phyloP scores from a whole-genome alignment of 495 filamentous ascomycete genomes.

The Pseudevernia furfuracea region DNA sequence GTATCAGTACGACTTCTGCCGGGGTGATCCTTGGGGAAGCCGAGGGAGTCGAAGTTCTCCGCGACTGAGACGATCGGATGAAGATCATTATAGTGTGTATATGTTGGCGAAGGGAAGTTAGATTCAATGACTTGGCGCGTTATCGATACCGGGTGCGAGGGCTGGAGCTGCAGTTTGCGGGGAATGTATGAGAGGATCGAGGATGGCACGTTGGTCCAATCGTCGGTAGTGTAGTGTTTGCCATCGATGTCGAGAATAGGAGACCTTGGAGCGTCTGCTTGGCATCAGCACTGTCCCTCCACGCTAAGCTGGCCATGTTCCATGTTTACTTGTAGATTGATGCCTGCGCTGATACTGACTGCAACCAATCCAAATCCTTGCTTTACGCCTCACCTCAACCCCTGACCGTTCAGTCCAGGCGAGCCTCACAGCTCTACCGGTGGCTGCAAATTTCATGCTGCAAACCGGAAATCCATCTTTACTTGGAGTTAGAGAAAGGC shows the following conservation, averaged over 20 bases:
- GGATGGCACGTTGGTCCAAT: constrained; percentile 78
- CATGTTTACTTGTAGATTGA: constrained; percentile 19
- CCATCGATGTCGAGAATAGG: constrained; percentile 48
- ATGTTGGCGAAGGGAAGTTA: constrained; percentile 66
- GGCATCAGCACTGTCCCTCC: not conserved
- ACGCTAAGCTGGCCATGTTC: not conserved
- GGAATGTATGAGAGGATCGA: constrained; percentile 65
- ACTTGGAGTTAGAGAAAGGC: not conserved
- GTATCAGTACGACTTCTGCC: constrained; percentile 84
- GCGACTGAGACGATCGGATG: constrained; percentile 76
- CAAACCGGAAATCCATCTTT: not conserved
- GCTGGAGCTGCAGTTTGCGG: constrained; percentile 73
- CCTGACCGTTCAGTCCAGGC: constrained; percentile 26
- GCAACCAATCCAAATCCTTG: not conserved
- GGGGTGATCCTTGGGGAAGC: constrained; percentile 83
- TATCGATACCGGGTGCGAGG: constrained; percentile 82
- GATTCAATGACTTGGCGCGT: constrained; percentile 90
- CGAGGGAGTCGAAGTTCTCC: constrained; percentile 91
- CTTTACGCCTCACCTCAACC: not conserved
- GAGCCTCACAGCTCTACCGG: constrained; percentile 39
- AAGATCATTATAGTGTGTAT: constrained; percentile 66
- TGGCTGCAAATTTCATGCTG: constrained; percentile 41
- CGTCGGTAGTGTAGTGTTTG: constrained; percentile 57
- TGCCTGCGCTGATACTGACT: constrained; percentile 5
- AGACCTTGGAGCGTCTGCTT: constrained; percentile 12